Evolutionary conservation across 116 monocot species (phyloP).

Genomic region (Zostera marina): DNA sequence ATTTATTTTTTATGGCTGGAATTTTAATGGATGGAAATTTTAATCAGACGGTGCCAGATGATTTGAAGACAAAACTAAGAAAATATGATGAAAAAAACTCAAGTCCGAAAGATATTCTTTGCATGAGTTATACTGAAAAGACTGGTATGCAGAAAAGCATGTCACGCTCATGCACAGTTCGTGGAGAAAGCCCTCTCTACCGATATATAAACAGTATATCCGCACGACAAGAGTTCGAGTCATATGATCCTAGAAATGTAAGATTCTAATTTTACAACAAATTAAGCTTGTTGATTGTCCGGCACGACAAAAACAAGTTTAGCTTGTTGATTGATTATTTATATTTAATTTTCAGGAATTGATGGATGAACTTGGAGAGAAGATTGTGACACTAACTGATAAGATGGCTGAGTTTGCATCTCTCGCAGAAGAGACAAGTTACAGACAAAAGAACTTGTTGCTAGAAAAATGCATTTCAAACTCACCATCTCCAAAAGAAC

Average conservation of each 20-base stretch:
- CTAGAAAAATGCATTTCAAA: too few species aligned
- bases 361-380: slow-evolving; percentile 59
- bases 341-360: slow-evolving; percentile 17
- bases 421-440: slow-evolving; percentile 58
- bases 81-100: slow-evolving; percentile 70
- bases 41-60: slow-evolving; percentile 78
- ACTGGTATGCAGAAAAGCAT: slow-evolving; percentile 56
- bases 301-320: not conserved
- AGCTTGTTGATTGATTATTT: too few species aligned
- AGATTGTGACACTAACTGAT: slow-evolving; percentile 80
- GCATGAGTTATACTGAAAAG: slow-evolving; percentile 58
- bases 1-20: not conserved
- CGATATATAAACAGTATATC: not conserved
- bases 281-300: too few species aligned
- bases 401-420: slow-evolving; percentile 78
- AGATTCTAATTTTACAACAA: not conserved
- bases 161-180: slow-evolving; percentile 15
- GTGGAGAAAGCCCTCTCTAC: not conserved
- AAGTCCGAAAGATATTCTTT: slow-evolving; percentile 78
- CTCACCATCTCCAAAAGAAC: too few species aligned
- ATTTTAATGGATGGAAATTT: not conserved
- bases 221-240: too few species aligned
- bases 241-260: too few species aligned
- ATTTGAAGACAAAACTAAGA: slow-evolving; percentile 87
- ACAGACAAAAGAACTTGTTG: slow-evolving; percentile 13